A percentile compares a stretch with the other conserved stretches of the same genome.
phyloP scores from a whole-genome alignment of 1,284 basidiomycete species.

The Melanopsichium pennsylvanicum region DNA sequence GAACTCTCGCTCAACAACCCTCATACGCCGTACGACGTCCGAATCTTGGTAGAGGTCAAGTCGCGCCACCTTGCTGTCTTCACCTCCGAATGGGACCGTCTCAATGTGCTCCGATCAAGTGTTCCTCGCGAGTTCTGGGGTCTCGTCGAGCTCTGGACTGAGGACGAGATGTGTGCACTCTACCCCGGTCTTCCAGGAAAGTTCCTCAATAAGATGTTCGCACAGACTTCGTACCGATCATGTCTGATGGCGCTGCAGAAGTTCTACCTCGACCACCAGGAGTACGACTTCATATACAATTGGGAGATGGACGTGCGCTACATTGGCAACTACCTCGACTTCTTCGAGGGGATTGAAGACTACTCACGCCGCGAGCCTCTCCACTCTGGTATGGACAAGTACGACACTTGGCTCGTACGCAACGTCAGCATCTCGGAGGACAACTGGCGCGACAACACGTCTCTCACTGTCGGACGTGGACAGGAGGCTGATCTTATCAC shows the following conservation, averaged over 20 bases:
- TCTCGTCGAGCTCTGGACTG: slow-evolving; percentile 65
- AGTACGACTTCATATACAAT: slow-evolving; percentile 66
- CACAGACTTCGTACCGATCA: slow-evolving; percentile 65
- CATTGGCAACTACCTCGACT: slow-evolving; percentile 65
- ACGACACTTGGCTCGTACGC: slow-evolving; percentile 63
- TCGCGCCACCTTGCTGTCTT: slow-evolving; percentile 62
- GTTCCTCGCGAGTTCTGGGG: slow-evolving; percentile 66
- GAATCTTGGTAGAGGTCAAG: slow-evolving; percentile 65
- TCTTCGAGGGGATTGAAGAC: slow-evolving; percentile 63
- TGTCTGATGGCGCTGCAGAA: slow-evolving; percentile 65
- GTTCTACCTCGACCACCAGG: slow-evolving; percentile 65
- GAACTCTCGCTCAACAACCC: slow-evolving; percentile 66
- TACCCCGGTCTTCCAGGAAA: slow-evolving; percentile 64
- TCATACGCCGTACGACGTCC: slow-evolving; percentile 63
- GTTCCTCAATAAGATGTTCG: slow-evolving; percentile 66
- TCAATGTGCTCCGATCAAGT: slow-evolving; percentile 60
- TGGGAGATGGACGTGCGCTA: slow-evolving; percentile 66
- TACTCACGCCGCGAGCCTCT: slow-evolving; percentile 63
- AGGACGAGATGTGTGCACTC: slow-evolving; percentile 64
- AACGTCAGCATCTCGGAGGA: slow-evolving; percentile 60
- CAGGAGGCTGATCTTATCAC: slow-evolving; percentile 65
- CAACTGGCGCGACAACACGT: slow-evolving; percentile 59
- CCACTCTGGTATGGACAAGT: slow-evolving; percentile 64
- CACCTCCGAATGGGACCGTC: slow-evolving; percentile 65
- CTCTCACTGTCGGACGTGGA: slow-evolving; percentile 48